Percentiles rank a stretch among this genome's conserved stretches.
phyloP scores from a whole-genome alignment of 495 filamentous ascomycete species.

The Extremus antarcticus region DNA sequence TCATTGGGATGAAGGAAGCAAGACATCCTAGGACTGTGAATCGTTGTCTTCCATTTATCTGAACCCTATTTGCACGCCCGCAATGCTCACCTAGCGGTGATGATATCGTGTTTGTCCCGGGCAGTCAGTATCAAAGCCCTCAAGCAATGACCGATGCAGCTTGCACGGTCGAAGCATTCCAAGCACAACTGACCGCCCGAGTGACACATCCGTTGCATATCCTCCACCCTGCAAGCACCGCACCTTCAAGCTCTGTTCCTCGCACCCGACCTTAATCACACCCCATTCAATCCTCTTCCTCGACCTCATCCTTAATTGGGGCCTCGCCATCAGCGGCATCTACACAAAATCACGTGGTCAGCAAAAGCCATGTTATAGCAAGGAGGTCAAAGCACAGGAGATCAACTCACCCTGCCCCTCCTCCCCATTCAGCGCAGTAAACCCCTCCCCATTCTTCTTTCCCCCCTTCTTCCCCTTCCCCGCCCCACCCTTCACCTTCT shows the following conservation, averaged over 20 bases:
- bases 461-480: neutral
- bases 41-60: too few relatives aligned
- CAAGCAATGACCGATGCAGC: too few relatives aligned
- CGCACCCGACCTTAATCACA: neutral
- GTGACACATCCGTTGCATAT: neutral
- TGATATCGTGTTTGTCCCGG: too few relatives aligned
- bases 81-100: too few relatives aligned
- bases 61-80: too few relatives aligned
- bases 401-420: neutral
- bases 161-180: neutral
- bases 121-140: too few relatives aligned
- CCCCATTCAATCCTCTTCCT: neutral
- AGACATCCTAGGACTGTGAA: too few relatives aligned
- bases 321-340: neutral
- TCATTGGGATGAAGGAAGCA: too few relatives aligned
- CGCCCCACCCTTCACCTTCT: neutral
- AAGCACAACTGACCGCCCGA: neutral
- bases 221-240: neutral
- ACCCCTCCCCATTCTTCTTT: neutral
- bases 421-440: neutral
- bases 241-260: neutral
- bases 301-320: neutral
- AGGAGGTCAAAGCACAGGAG: neutral
- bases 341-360: neutral
- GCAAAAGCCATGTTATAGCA: neutral